phyloP scores from a whole-genome alignment of 495 filamentous ascomycete species.

The Bombardia bombarda region DNA sequence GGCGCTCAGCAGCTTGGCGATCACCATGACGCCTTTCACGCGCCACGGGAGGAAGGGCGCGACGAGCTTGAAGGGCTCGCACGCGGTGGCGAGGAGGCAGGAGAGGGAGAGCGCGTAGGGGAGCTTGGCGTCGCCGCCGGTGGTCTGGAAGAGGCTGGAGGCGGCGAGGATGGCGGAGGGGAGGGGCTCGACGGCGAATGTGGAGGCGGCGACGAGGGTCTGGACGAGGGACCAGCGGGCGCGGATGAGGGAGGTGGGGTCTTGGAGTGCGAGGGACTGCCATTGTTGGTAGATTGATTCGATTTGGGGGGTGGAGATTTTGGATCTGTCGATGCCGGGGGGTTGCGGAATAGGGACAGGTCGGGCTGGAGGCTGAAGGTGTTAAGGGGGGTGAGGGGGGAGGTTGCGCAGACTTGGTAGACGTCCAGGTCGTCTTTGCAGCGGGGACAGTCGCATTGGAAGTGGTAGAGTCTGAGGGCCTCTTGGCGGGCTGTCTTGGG shows the following conservation, averaged over 20 bases:
- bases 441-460: constrained; percentile 32
- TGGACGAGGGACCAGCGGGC: too few relatives aligned
- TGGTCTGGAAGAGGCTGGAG: constrained; percentile 12
- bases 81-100: constrained; percentile 28
- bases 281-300: constrained; percentile 19
- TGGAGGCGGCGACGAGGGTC: constrained; percentile 23
- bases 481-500: constrained; percentile 24
- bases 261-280: not conserved
- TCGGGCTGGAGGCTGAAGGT: constrained; percentile 20
- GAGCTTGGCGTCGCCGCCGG: constrained; percentile 9
- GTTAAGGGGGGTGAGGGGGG: constrained; percentile 31
- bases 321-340: constrained; percentile 18
- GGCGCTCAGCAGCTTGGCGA: constrained; percentile 30
- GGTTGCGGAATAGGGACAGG: constrained; percentile 11
- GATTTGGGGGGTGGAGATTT: constrained; percentile 6
- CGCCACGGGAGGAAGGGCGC: constrained; percentile 30
- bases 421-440: constrained; percentile 35
- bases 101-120: constrained; percentile 26
- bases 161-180: constrained; percentile 16
- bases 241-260: too few relatives aligned
- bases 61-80: constrained; percentile 27
- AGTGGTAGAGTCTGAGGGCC: constrained; percentile 32
- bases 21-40: constrained; percentile 28
- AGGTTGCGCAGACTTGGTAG: constrained; percentile 31
- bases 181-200: constrained; percentile 37